Conservation (phyloP, 169 alveolate species). For the Perkinsus olseni region DNA sequence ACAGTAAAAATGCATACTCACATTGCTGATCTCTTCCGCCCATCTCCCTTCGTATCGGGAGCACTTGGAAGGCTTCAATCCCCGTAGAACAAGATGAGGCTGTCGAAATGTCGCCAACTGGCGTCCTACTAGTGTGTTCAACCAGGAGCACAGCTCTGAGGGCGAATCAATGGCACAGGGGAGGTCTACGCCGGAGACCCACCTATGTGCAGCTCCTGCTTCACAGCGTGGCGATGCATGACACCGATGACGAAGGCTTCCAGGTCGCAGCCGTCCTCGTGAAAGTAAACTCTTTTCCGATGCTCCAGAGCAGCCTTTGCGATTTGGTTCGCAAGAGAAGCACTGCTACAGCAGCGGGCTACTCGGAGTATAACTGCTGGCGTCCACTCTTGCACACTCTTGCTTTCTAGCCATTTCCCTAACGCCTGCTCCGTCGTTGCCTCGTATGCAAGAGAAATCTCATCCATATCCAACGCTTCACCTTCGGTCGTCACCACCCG, state of each 20-base stretch:
- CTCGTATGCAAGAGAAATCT: background rate
- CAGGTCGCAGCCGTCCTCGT: background rate
- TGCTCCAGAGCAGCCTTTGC: background rate
- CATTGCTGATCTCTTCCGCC: background rate
- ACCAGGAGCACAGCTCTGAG: background rate
- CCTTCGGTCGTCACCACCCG: background rate
- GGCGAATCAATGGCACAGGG: background rate
- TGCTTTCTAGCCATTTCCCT: background rate
- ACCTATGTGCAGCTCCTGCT: background rate
- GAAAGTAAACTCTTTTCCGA: background rate
- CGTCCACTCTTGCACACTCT: background rate
- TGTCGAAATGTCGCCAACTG: background rate
- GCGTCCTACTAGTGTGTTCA: background rate
- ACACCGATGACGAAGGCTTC: background rate
- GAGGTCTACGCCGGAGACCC: background rate
- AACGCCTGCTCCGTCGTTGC: background rate
- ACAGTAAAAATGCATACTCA: no score
- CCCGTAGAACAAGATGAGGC: background rate
- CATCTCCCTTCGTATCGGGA: background rate
- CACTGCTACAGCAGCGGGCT: background rate
- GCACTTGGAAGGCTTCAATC: background rate
- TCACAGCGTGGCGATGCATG: background rate
- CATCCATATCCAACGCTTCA: background rate
- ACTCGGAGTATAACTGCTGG: background rate
- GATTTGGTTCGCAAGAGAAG: background rate